Conservation (phyloP, 78 protist species). For the Salpingoeca rosetta region DNA sequence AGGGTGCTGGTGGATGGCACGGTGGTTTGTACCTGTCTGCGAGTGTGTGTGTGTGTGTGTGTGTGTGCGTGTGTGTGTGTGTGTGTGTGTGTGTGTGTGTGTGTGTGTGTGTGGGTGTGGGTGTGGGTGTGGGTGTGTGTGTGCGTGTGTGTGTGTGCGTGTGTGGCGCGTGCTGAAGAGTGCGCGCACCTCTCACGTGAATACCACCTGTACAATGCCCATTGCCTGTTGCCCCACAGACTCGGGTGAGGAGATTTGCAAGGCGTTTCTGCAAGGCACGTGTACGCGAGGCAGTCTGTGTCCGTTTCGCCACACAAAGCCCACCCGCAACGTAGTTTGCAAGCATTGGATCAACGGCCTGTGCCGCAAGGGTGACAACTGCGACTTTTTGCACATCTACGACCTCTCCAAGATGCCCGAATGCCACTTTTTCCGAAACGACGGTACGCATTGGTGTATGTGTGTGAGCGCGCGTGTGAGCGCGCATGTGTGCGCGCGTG, state of each 20-base stretch:
- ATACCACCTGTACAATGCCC: background rate
- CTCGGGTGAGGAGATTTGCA: slow-evolving; percentile 9
- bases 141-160: no score
- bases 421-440: slow-evolving; percentile 56
- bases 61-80: background rate
- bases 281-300: background rate
- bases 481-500: background rate
- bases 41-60: background rate
- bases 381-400: slow-evolving; percentile 80
- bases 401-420: slow-evolving; percentile 78
- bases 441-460: slow-evolving; percentile 16
- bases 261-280: slow-evolving; percentile 3
- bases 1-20: background rate
- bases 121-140: no score
- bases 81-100: background rate
- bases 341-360: slow-evolving; percentile 87
- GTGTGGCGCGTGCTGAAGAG: no score
- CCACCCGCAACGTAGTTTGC: slow-evolving; percentile 54
- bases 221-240: background rate
- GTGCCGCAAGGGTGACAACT: slow-evolving; percentile 79
- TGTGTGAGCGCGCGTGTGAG: no score
- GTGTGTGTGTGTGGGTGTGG: no score
- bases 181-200: background rate
- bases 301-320: slow-evolving; percentile 3
- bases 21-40: background rate